These are phyloP conservation scores for Chrysoporthe puriensis DNA, from an alignment of 2,329 filamentous ascomycete genomes.

Conservation along the genomic window DNA sequence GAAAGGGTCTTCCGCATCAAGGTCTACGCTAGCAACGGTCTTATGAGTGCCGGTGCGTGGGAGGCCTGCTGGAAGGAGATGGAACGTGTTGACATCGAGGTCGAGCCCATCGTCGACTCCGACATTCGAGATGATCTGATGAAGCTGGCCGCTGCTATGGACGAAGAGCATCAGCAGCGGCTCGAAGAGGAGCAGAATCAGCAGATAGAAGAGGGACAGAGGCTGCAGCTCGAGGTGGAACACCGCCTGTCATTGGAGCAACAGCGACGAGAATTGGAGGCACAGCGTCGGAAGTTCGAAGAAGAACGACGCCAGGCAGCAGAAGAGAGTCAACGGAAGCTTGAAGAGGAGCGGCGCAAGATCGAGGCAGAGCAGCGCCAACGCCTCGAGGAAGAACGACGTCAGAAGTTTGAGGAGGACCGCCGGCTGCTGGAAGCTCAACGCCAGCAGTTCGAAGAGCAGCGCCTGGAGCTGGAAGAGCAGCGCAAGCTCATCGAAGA, in stretches of 20 bases:
- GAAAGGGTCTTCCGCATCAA: conserved; percentile 75
- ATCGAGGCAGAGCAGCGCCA: conserved; percentile 31
- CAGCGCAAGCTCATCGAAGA: conserved; percentile 26
- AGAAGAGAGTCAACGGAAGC: conserved; percentile 33
- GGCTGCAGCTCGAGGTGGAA: conserved; percentile 19
- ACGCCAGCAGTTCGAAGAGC: conserved; percentile 28
- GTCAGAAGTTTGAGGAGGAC: conserved; percentile 26
- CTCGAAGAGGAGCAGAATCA: conserved; percentile 44
- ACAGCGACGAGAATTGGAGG: conserved; percentile 24
- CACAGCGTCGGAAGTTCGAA: conserved; percentile 25
- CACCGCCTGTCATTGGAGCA: conserved; percentile 23
- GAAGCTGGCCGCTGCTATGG: conserved; percentile 46
- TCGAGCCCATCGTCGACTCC: conserved; percentile 72
- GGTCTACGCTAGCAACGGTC: conserved; percentile 90
- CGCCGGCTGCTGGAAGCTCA: conserved; percentile 25
- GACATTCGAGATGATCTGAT: conserved; percentile 64
- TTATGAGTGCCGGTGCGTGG: conserved; percentile 93
- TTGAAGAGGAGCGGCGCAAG: conserved; percentile 40
- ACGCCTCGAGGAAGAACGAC: conserved; percentile 35
- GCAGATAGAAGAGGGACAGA: conserved; percentile 39
- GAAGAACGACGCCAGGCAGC: conserved; percentile 23
- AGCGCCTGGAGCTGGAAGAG: conserved; percentile 26
- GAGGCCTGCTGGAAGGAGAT: conserved; percentile 94
- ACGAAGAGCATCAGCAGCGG: conserved; percentile 35
- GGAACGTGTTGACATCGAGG: conserved; percentile 96